phyloP scores from a whole-genome alignment of 2,329 filamentous ascomycete species.

The Blastomyces percursus region DNA sequence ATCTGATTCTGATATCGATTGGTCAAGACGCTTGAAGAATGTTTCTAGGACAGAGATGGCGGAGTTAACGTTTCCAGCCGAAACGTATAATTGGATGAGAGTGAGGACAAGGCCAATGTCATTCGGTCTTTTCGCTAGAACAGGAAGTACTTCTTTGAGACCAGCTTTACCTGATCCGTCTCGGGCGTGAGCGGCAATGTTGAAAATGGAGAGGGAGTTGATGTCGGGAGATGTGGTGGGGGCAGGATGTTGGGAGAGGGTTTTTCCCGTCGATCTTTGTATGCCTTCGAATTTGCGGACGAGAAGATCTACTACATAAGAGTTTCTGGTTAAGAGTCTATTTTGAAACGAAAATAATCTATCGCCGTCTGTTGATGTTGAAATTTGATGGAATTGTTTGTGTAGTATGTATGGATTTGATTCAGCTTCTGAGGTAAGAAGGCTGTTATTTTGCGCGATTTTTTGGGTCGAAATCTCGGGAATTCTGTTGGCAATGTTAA shows the following conservation, averaged over 20 bases:
- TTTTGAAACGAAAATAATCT: constrained; percentile 49
- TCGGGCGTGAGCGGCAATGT: constrained; percentile 63
- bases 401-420: constrained; percentile 49
- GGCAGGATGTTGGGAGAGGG: constrained; percentile 37
- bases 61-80: constrained; percentile 57
- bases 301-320: constrained; percentile 46
- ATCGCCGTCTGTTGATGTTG: constrained; percentile 38
- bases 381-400: constrained; percentile 44
- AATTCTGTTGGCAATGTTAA: constrained; percentile 32
- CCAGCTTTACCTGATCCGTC: constrained; percentile 54
- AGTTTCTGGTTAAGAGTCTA: constrained; percentile 44
- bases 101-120: constrained; percentile 74
- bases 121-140: constrained; percentile 62
- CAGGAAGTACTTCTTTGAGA: constrained; percentile 56
- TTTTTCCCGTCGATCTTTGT: constrained; percentile 43
- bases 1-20: constrained; percentile 44
- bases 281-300: constrained; percentile 51
- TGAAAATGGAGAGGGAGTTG: constrained; percentile 51
- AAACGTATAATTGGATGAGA: constrained; percentile 68
- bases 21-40: constrained; percentile 62
- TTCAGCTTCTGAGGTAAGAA: constrained; percentile 37
- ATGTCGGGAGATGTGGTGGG: constrained; percentile 41
- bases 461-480: constrained; percentile 48
- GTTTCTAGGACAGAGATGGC: constrained; percentile 65
- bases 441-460: constrained; percentile 50